Evolutionary conservation across 1,284 basidiomycete species (phyloP).

Genomic region (Microbotryum lychnidis-dioicae): DNA sequence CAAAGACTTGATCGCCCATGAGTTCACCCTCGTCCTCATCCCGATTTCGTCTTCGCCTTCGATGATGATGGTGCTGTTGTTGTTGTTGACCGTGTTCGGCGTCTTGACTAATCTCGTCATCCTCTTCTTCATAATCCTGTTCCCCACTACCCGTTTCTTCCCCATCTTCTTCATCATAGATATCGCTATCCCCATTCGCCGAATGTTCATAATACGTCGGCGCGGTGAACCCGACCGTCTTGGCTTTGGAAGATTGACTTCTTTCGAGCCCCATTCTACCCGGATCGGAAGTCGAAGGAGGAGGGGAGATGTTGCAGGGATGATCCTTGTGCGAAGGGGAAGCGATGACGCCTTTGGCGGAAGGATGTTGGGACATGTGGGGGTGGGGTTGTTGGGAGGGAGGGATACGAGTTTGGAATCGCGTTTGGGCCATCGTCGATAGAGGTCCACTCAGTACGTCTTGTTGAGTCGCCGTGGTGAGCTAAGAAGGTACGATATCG

Average conservation of each 20-base stretch:
- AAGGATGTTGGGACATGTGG: constrained; percentile 29
- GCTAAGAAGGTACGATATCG: constrained; percentile 23
- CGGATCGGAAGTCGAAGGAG: constrained; percentile 2
- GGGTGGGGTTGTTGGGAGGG: constrained; percentile 31
- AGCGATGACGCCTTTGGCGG: constrained; percentile 30
- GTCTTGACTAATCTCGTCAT: constrained; percentile 25
- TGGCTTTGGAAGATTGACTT: constrained; percentile 21
- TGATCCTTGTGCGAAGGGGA: constrained; percentile 34
- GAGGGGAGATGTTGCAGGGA: constrained; percentile 32
- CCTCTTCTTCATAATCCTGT: constrained; percentile 31
- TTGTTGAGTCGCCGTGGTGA: constrained; percentile 36
- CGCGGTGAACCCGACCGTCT: constrained; percentile 44
- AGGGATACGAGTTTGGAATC: constrained; percentile 33
- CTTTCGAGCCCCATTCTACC: neutral
- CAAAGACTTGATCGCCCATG: constrained; percentile 5
- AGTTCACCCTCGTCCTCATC: constrained; percentile 19
- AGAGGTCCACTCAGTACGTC: constrained; percentile 36
- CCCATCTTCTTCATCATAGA: constrained; percentile 43
- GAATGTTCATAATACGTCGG: constrained; percentile 48
- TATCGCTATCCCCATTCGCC: constrained; percentile 56
- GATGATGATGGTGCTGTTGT: neutral
- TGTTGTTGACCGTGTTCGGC: constrained; percentile 17
- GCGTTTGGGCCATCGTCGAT: constrained; percentile 34
- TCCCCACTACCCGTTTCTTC: constrained; percentile 3
- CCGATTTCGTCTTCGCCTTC: constrained; percentile 20